Conservation (phyloP, 805 yeast species). For the Saccharomycopsis capsularis region DNA sequence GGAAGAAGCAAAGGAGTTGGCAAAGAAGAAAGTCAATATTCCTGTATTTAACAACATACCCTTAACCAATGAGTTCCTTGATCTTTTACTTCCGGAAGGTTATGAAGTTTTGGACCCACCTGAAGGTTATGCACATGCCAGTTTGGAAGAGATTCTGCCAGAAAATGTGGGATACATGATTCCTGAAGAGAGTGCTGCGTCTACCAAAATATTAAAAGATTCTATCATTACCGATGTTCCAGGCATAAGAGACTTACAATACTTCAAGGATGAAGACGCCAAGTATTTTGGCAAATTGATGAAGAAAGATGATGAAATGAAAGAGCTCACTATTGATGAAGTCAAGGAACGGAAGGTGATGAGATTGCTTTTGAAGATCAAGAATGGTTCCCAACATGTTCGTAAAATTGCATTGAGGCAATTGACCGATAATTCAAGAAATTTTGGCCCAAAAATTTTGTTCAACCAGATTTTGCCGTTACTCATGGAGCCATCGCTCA, state of each 20-base stretch:
- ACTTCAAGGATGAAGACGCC: conserved; percentile 64
- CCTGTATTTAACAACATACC: conserved; percentile 17
- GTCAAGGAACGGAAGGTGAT: conserved; percentile 52
- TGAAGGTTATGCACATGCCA: conserved; percentile 7
- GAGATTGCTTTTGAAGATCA: conserved; percentile 58
- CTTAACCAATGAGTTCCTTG: conserved; percentile 11
- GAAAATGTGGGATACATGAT: conserved; percentile 36
- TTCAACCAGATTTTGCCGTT: conserved; percentile 72
- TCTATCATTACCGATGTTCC: conserved; percentile 50
- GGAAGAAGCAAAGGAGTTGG: neutral
- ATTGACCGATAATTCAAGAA: conserved; percentile 54
- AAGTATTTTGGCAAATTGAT: conserved; percentile 62
- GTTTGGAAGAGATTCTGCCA: neutral
- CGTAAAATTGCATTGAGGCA: conserved; percentile 66
- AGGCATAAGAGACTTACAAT: conserved; percentile 58
- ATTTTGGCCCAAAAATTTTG: conserved; percentile 62
- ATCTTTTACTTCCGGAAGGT: conserved; percentile 15
- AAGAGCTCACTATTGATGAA: conserved; percentile 42
- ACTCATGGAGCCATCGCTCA: conserved; percentile 61
- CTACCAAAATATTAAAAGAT: conserved; percentile 29
- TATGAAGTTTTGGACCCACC: conserved; percentile 19
- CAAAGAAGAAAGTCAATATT: neutral
- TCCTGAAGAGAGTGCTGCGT: conserved; percentile 40
- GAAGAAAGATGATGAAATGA: conserved; percentile 26
- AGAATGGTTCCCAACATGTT: conserved; percentile 65